Conservation (phyloP, 2,329 filamentous ascomycete genomes). For the Clonostachys sp. region DNA sequence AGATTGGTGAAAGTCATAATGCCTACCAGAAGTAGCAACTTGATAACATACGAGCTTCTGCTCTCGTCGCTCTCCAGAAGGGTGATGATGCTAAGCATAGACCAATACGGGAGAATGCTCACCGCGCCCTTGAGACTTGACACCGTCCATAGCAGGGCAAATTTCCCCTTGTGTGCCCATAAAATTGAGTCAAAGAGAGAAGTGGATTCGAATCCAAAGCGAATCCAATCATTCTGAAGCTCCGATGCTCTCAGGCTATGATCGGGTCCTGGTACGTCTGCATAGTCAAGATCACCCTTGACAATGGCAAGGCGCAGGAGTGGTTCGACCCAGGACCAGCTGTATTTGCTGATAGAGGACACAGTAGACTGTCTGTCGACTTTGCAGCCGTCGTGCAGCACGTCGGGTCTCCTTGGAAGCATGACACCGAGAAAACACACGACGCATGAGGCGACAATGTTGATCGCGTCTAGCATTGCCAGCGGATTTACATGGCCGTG, state of each 20-base stretch:
- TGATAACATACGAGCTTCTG: slow-evolving; percentile 37
- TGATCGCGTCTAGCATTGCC: slow-evolving; percentile 38
- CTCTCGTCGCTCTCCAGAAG: slow-evolving; percentile 52
- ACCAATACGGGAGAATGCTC: slow-evolving; percentile 67
- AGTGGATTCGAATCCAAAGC: slow-evolving; percentile 33
- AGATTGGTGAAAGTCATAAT: slow-evolving; percentile 58
- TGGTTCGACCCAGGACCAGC: slow-evolving; percentile 58
- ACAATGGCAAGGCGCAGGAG: slow-evolving; percentile 50
- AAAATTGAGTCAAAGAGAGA: slow-evolving; percentile 56
- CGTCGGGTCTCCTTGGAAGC: slow-evolving; percentile 63
- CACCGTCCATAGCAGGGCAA: slow-evolving; percentile 55
- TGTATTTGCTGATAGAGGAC: slow-evolving; percentile 57
- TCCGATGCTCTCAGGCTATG: slow-evolving; percentile 47
- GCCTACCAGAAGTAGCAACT: slow-evolving; percentile 65
- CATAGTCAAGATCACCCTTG: slow-evolving; percentile 55
- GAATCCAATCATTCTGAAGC: slow-evolving; percentile 44
- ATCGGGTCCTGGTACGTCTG: slow-evolving; percentile 58
- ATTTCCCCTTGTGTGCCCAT: slow-evolving; percentile 47
- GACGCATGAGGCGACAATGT: slow-evolving; percentile 35
- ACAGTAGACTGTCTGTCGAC: slow-evolving; percentile 62
- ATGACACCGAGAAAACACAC: slow-evolving; percentile 45
- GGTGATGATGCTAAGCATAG: slow-evolving; percentile 60
- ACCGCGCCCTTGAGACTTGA: slow-evolving; percentile 49
- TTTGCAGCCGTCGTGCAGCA: slow-evolving; percentile 52
- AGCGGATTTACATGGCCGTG: slow-evolving; percentile 27